These are phyloP conservation scores for Plasmopara viticola DNA, from an alignment of 352 stramenopile genomes.

Conservation along the genomic window DNA sequence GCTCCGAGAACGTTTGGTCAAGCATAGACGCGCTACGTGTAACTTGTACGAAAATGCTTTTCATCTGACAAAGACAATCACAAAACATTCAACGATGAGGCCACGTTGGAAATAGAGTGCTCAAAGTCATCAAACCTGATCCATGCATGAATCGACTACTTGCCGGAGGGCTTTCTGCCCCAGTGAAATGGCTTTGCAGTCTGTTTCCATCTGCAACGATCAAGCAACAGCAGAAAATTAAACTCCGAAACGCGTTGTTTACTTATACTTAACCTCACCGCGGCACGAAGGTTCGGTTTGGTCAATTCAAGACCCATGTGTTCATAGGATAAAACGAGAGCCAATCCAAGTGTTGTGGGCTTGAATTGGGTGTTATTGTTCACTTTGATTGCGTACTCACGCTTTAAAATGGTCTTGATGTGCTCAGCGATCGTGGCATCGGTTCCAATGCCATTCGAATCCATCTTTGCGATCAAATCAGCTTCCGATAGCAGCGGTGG, in stretches of 20 bases:
- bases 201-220: slow-evolving; percentile 82
- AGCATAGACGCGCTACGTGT: slow-evolving; percentile 79
- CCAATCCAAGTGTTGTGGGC: slow-evolving; percentile 86
- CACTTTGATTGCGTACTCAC: slow-evolving; percentile 95
- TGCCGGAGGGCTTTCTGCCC: slow-evolving; percentile 70
- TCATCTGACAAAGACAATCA: slow-evolving; percentile 45
- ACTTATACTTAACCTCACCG: slow-evolving; percentile 34
- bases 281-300: slow-evolving; percentile 90
- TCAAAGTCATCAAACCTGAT: slow-evolving; percentile 53
- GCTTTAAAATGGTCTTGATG: slow-evolving; percentile 98
- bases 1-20: slow-evolving; percentile 87
- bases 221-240: slow-evolving; percentile 8
- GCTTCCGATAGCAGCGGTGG: slow-evolving; percentile 88
- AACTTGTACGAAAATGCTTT: slow-evolving; percentile 64
- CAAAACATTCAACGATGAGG: slow-evolving; percentile 1
- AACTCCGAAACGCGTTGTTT: not conserved
- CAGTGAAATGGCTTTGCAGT: slow-evolving; percentile 84
- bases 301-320: slow-evolving; percentile 95
- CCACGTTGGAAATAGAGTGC: not conserved
- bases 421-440: slow-evolving; percentile 96
- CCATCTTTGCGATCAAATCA: slow-evolving; percentile 93
- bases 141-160: slow-evolving; percentile 79
- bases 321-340: slow-evolving; percentile 89
- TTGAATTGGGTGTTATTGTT: slow-evolving; percentile 92
- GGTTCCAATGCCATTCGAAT: slow-evolving; percentile 92